Evolutionary conservation across 164 flowering plant genomes (phyloP), one percentile per base, ranked within the genome.

Genomic region (Berberis thunbergii): DNA sequence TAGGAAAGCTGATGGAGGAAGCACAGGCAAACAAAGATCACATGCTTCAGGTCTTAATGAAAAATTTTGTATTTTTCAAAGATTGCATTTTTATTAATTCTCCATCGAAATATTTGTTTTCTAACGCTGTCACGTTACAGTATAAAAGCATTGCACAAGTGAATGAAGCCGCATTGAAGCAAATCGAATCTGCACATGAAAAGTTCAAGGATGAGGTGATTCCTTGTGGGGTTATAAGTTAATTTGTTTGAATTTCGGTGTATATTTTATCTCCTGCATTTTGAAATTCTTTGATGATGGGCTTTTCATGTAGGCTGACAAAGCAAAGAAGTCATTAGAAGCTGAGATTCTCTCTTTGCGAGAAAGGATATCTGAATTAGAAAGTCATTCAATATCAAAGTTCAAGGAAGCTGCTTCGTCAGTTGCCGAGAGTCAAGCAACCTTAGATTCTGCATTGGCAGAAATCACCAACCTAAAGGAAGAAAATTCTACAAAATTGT

Each of bases 121-220:
- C 26, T 26, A 26, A 26, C 26, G 26, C 26, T 26, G 26, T 26
- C 26, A 26, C 38, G 61, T 71, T 55, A 57, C 81, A 94, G 96
- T 94, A 86, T 73, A 94, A 94, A 76, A 81, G 77, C 70, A 89
- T 94, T 54, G 96, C 99, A 39, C 80, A 88, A 62, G 96, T 81
- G 59, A 88, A 89, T 77, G 99, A 91, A 79, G 80, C 73, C 60
- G 96, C 96, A 46, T 54, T 94, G 63, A 87, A 80, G 67, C 88
- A 94, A 75, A 86, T 94, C 74, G 97, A 94, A 75, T 54, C 59
- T 67, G 86, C 90, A 54, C 86, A 86, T 78, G 88, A 86, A 59
- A 77, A 62, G 46, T 87, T 78, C 71, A 94, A 80, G 71, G 67
- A 67, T 59, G 94, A 91, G 92, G 98, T 89, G 74, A 13, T 48